Conservation (phyloP, 2,329 filamentous ascomycete genomes). For the Macrophomina pseudophaseolina region DNA sequence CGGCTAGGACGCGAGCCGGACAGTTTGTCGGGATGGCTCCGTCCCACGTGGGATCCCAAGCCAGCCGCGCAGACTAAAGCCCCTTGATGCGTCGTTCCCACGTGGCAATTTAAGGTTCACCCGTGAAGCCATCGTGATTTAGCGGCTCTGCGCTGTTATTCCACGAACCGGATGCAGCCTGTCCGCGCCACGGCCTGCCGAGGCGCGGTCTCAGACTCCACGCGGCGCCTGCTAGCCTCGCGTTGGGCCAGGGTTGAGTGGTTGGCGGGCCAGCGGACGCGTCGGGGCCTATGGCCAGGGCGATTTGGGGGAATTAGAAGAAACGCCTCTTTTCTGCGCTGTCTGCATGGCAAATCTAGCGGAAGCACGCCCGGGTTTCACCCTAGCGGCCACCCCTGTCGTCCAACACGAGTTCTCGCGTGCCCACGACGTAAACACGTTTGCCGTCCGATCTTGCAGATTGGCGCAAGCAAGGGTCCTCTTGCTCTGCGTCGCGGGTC, state of each 20-base stretch:
- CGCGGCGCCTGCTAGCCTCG: neutral
- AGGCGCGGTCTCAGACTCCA: neutral
- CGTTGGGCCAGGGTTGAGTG: neutral
- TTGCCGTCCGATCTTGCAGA: neutral
- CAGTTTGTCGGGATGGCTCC: neutral
- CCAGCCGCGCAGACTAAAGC: neutral
- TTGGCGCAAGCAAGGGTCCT: neutral
- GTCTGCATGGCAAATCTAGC: neutral
- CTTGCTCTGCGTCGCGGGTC: neutral
- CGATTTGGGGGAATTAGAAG: neutral
- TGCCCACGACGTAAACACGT: neutral
- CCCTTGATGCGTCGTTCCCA: conserved; percentile 1
- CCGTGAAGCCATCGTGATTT: conserved; percentile 1
- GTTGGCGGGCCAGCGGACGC: conserved; percentile 8
- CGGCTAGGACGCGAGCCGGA: neutral
- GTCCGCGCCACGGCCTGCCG: neutral
- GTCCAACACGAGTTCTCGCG: conserved; percentile 2
- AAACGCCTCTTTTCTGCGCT: neutral
- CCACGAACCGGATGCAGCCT: conserved; percentile 5
- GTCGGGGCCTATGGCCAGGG: neutral
- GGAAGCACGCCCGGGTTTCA: neutral
- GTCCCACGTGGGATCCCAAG: conserved; percentile 9
- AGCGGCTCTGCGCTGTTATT: conserved; percentile 15
- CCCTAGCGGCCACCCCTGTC: neutral
- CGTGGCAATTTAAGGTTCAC: conserved; percentile 23